Evolutionary conservation across 2,329 filamentous ascomycete genomes (phyloP).

Genomic region (Pseudogymnoascus sp.): DNA sequence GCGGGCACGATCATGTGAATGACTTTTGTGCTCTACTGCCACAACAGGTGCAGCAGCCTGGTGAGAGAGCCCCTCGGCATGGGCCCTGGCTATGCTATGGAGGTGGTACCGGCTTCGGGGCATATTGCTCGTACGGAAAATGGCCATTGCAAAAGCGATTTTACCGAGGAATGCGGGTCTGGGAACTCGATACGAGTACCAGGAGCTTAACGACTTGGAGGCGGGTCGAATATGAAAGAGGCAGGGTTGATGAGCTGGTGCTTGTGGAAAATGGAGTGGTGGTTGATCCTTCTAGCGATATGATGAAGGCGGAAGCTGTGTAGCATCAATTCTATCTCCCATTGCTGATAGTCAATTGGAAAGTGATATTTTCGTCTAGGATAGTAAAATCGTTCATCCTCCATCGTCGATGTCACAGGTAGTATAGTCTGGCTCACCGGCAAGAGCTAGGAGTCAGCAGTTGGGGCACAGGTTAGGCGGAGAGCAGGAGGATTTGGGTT

Average conservation of each 20-base stretch:
- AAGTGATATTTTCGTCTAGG: no score
- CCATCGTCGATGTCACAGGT: no score
- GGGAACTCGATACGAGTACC: slow-evolving; percentile 82
- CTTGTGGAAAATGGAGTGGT: slow-evolving; percentile 41
- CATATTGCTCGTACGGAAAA: slow-evolving; percentile 70
- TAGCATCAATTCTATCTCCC: slow-evolving; percentile 1
- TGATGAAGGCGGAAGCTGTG: slow-evolving; percentile 12
- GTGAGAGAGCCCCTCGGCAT: slow-evolving; percentile 33
- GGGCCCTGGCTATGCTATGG: slow-evolving; percentile 95
- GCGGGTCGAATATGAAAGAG: slow-evolving; percentile 59
- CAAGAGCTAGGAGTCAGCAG: no score
- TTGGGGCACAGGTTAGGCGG: no score
- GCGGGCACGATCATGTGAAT: slow-evolving; percentile 73
- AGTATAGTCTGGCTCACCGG: no score
- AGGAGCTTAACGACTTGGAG: slow-evolving; percentile 86
- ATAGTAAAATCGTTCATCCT: no score
- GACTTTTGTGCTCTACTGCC: slow-evolving; percentile 73
- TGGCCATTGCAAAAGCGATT: slow-evolving; percentile 46
- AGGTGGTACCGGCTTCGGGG: slow-evolving; percentile 80
- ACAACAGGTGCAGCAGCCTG: slow-evolving; percentile 19
- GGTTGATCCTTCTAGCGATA: not conserved
- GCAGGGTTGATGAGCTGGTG: slow-evolving; percentile 50
- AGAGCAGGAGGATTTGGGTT: no score
- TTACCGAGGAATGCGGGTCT: slow-evolving; percentile 72
- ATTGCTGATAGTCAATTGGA: no score